Percentiles rank a stretch among this genome's conserved stretches.
phyloP scores from a whole-genome alignment of 1,284 basidiomycete genomes.

The Apiotrichum laibachii region DNA sequence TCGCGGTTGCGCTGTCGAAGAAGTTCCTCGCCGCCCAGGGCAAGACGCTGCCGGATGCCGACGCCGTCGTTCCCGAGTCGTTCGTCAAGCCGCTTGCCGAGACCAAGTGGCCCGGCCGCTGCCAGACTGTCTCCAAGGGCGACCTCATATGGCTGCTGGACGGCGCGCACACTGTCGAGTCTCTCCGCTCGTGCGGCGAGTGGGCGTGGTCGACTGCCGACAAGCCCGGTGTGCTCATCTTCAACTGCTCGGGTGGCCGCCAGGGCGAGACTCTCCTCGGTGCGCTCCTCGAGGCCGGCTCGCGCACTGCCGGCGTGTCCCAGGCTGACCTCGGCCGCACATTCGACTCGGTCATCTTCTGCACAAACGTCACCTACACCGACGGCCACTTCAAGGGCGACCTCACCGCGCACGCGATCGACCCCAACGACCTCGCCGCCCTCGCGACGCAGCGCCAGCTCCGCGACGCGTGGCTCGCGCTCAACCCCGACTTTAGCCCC shows the following conservation, averaged over 20 bases:
- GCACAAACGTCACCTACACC: conserved; percentile 90
- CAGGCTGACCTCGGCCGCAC: conserved; percentile 53
- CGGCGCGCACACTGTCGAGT: conserved; percentile 93
- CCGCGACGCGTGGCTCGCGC: conserved; percentile 66
- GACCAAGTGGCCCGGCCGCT: conserved; percentile 93
- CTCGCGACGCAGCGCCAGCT: conserved; percentile 75
- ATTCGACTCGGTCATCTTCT: conserved; percentile 88
- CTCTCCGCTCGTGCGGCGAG: conserved; percentile 75
- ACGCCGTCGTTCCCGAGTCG: conserved; percentile 54
- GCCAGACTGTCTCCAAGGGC: conserved; percentile 69
- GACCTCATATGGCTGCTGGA: conserved; percentile 82
- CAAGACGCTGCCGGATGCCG: conserved; percentile 30
- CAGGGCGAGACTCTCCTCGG: conserved; percentile 71
- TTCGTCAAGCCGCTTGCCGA: conserved; percentile 65
- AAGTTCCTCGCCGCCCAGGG: conserved; percentile 61
- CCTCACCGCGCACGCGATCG: conserved; percentile 66
- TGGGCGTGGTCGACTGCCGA: conserved; percentile 59
- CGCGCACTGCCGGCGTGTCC: conserved; percentile 38
- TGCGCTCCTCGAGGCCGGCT: conserved; percentile 55
- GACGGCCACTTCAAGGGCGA: conserved; percentile 87
- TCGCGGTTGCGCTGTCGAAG: conserved; percentile 75
- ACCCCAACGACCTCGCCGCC: conserved; percentile 62
- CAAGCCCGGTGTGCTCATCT: conserved; percentile 67
- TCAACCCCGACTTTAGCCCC: conserved; percentile 62
- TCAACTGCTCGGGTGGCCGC: conserved; percentile 93